A percentile compares a stretch with the other conserved stretches of the same genome.
These are phyloP conservation scores for Sechiopsis laciniata DNA, from an alignment of 306 rosid genomes.

Conservation along the genomic window DNA sequence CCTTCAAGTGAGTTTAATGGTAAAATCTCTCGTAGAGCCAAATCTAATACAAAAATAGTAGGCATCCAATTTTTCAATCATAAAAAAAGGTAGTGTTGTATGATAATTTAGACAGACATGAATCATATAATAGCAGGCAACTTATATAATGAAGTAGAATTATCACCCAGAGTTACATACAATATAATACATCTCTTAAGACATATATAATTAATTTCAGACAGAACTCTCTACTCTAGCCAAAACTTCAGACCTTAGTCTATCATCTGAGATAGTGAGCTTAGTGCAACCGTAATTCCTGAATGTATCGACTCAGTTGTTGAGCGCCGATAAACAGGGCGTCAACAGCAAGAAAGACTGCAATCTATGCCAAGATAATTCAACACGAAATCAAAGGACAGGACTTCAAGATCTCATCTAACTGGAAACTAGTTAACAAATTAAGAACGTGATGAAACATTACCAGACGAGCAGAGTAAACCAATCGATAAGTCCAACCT, in stretches of 20 bases:
- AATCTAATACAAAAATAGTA: no score
- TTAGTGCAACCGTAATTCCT: constrained; percentile 61
- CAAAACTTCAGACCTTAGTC: constrained; percentile 12
- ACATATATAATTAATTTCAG: no score
- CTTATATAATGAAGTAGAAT: no score
- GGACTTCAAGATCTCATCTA: not conserved
- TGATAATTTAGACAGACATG: no score
- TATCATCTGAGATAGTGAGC: not conserved
- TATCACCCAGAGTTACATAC: no score
- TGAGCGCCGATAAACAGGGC: constrained; percentile 72
- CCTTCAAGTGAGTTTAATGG: no score
- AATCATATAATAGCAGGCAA: no score
- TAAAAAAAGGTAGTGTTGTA: no score
- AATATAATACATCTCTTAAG: no score
- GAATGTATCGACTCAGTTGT: constrained; percentile 61
- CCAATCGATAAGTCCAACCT: constrained; percentile 79
- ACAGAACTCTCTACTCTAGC: constrained; percentile 11
- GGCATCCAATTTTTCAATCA: no score
- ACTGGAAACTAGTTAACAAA: not conserved
- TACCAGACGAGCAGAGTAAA: constrained; percentile 91
- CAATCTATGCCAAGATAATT: constrained; percentile 45
- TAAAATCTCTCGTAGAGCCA: no score
- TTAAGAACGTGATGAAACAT: not conserved
- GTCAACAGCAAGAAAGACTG: constrained; percentile 56
- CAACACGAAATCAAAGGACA: constrained; percentile 14